phyloP scores from a whole-genome alignment of 805 yeast species.

The Zygosaccharomyces lentus region DNA sequence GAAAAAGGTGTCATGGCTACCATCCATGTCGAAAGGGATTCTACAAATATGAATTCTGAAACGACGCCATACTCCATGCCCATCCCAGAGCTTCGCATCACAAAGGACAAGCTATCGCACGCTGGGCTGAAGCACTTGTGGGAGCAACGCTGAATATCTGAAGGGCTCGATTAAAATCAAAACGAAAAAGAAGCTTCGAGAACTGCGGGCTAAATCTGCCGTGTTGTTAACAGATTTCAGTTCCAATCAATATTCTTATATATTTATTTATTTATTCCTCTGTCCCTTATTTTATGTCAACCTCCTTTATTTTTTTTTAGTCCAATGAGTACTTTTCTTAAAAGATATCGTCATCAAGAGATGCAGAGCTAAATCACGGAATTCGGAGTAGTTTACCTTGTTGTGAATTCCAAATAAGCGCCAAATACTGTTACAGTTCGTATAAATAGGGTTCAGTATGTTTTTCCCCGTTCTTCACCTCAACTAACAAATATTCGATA shows the following conservation, averaged over 20 bases:
- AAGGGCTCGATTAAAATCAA: background rate
- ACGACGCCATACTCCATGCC: conserved; percentile 65
- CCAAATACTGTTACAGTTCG: background rate
- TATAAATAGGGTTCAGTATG: background rate
- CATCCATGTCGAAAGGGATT: conserved; percentile 68
- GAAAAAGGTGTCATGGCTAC: conserved; percentile 60
- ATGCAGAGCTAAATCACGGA: background rate
- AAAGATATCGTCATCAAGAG: background rate
- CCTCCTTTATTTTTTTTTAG: background rate
- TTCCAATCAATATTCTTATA: background rate
- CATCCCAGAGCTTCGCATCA: conserved; percentile 55
- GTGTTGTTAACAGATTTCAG: background rate
- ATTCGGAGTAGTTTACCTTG: background rate
- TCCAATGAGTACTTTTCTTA: background rate
- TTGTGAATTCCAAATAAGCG: background rate
- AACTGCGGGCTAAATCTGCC: background rate
- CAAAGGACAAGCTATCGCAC: conserved; percentile 26
- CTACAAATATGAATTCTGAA: conserved; percentile 42
- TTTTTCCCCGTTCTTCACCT: background rate
- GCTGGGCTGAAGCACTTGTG: conserved; percentile 28
- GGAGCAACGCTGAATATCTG: background rate
- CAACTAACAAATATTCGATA: background rate
- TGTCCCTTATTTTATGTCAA: background rate
- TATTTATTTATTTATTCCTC: background rate
- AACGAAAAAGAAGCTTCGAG: background rate